phyloP scores from a whole-genome alignment of 768 basidiomycete species.

The Lentinula sp. region DNA sequence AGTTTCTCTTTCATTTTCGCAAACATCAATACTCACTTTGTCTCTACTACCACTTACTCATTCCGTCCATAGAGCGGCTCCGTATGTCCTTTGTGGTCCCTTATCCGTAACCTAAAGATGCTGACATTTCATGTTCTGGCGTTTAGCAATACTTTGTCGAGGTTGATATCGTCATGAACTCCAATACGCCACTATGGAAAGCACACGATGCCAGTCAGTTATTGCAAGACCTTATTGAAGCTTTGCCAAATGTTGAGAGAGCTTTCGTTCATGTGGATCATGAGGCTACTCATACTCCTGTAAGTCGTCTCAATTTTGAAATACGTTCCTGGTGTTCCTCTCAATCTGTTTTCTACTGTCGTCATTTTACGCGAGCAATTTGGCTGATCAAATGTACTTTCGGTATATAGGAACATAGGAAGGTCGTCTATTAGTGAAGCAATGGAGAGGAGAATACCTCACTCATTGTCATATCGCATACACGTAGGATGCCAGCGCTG shows the following conservation, averaged over 20 bases:
- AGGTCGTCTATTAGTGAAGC: not conserved
- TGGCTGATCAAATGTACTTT: not conserved
- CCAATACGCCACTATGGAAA: conserved; percentile 82
- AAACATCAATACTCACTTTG: not conserved
- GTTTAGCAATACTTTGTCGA: conserved; percentile 85
- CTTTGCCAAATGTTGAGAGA: conserved; percentile 82
- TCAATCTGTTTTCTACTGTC: too few species aligned
- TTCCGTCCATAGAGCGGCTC: conserved; percentile 1
- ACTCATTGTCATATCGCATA: too few species aligned
- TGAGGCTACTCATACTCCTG: conserved; percentile 42
- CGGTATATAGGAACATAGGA: not conserved
- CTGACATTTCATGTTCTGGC: conserved; percentile 1
- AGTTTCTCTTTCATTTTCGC: not conserved
- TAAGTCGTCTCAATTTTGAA: not conserved
- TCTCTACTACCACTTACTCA: too few species aligned
- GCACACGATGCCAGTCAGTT: conserved; percentile 83
- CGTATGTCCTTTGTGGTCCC: not conserved
- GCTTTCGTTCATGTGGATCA: conserved; percentile 96
- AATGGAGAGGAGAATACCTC: not conserved
- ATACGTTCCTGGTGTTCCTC: too few species aligned
- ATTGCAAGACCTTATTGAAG: conserved; percentile 85
- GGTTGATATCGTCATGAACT: conserved; percentile 90
- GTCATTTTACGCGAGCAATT: too few species aligned
- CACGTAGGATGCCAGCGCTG: too few species aligned
- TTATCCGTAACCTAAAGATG: not conserved